These are phyloP conservation scores for Elsinoe necatrix DNA, from an alignment of 2,329 filamentous ascomycete genomes.

Conservation along the genomic window DNA sequence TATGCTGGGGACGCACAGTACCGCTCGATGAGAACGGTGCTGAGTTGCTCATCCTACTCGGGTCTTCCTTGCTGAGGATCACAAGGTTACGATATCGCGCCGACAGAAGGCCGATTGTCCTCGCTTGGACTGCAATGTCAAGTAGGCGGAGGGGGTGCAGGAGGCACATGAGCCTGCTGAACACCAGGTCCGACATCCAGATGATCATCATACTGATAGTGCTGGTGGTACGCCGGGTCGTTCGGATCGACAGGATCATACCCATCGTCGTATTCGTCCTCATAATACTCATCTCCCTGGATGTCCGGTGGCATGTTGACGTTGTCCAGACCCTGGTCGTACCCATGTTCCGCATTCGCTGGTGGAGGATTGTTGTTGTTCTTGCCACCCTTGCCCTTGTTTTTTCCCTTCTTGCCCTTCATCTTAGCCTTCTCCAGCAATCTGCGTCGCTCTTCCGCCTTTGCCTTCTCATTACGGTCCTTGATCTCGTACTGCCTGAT, in stretches of 20 bases:
- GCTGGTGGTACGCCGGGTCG: conserved; percentile 12
- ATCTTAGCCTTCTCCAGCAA: conserved; percentile 88
- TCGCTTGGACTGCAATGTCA: background rate
- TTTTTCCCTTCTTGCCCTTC: conserved; percentile 84
- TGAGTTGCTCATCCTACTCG: background rate
- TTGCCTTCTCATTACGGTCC: conserved; percentile 73
- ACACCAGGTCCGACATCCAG: background rate
- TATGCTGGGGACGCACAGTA: no score
- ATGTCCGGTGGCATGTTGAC: conserved; percentile 13
- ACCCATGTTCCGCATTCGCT: background rate
- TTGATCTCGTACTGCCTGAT: conserved; percentile 93
- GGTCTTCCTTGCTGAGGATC: background rate
- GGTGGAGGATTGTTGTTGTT: conserved; percentile 15
- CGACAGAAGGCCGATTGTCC: background rate
- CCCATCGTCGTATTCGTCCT: conserved; percentile 19
- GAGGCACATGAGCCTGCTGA: conserved; percentile 8
- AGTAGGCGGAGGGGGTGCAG: conserved; percentile 5
- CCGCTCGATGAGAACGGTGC: no score
- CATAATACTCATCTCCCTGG: conserved; percentile 18
- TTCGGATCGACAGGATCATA: conserved; percentile 17
- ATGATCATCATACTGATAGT: conserved; percentile 14
- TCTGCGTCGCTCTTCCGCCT: conserved; percentile 76
- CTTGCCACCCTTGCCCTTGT: conserved; percentile 55
- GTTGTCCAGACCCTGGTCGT: conserved; percentile 17
- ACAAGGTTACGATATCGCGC: background rate